Percentiles rank a stretch among this genome's conserved stretches.
These are phyloP conservation scores for Botrytis medusae DNA, from an alignment of 2,329 filamentous ascomycete species.

Conservation along the genomic window DNA sequence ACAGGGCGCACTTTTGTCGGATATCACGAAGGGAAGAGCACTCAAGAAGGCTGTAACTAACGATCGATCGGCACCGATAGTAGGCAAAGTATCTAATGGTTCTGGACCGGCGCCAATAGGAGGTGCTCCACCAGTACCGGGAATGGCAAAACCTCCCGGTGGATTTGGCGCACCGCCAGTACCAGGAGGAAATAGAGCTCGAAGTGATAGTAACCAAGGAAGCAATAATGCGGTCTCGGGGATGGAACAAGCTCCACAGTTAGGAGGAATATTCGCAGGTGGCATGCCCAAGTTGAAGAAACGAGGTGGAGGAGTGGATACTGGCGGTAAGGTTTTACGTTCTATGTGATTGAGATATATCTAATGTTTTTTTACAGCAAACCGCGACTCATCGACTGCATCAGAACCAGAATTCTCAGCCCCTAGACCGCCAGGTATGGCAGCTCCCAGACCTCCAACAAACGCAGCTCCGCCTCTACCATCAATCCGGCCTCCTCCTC, in stretches of 20 bases:
- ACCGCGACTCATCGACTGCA: slow-evolving; percentile 68
- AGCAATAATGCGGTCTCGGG: slow-evolving; percentile 45
- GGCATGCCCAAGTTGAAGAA: slow-evolving; percentile 96
- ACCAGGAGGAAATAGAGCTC: slow-evolving; percentile 63
- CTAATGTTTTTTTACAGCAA: slow-evolving; percentile 48
- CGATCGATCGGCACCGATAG: slow-evolving; percentile 79
- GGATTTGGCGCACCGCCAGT: slow-evolving; percentile 68
- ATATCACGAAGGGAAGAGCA: slow-evolving; percentile 78
- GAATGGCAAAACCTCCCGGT: slow-evolving; percentile 56
- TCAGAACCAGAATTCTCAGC: slow-evolving; percentile 75
- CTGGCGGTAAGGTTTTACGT: slow-evolving; percentile 54
- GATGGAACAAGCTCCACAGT: slow-evolving; percentile 68
- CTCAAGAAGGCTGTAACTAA: slow-evolving; percentile 89
- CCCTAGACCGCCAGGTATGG: slow-evolving; percentile 56
- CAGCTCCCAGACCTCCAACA: slow-evolving; percentile 59
- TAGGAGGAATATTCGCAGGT: slow-evolving; percentile 85
- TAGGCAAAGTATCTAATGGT: slow-evolving; percentile 57
- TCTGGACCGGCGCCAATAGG: slow-evolving; percentile 62
- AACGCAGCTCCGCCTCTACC: slow-evolving; percentile 51
- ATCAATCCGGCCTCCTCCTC: slow-evolving; percentile 44
- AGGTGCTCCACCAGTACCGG: slow-evolving; percentile 80
- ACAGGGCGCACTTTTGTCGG: slow-evolving; percentile 81
- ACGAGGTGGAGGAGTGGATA: slow-evolving; percentile 75
- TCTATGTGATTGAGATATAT: slow-evolving; percentile 1
- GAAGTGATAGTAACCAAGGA: slow-evolving; percentile 80